These are phyloP conservation scores for Pseudopithomyces maydicus DNA, from an alignment of 2,329 filamentous ascomycete species.

Conservation along the genomic window DNA sequence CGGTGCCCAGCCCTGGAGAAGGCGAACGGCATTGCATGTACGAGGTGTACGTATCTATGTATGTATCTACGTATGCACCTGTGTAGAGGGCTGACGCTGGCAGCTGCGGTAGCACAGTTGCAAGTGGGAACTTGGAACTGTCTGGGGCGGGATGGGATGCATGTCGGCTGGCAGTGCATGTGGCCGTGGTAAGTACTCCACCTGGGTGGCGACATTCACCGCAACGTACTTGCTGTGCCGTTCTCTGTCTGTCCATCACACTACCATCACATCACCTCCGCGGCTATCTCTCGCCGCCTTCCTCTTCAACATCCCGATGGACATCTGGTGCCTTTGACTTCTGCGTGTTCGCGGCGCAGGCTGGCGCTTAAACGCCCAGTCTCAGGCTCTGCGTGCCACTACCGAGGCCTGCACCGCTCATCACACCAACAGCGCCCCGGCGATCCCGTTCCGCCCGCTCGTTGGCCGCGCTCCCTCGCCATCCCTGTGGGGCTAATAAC, in stretches of 20 bases:
- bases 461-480: constrained; percentile 23
- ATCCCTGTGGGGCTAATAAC: constrained; percentile 38
- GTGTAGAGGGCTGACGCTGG: not conserved
- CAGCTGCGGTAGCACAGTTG: not conserved
- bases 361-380: constrained; percentile 7
- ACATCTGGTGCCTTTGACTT: not conserved
- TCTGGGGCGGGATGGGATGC: too few relatives aligned
- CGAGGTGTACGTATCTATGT: not conserved
- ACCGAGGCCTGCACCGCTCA: constrained; percentile 24
- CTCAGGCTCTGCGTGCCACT: not conserved
- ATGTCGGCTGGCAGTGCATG: not conserved
- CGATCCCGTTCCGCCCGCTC: constrained; percentile 28
- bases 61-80: not conserved
- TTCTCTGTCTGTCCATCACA: constrained; percentile 12
- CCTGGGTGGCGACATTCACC: not conserved
- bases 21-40: constrained; percentile 6
- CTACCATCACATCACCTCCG: constrained; percentile 10
- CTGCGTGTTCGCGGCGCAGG: constrained; percentile 1
- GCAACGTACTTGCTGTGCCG: too few relatives aligned
- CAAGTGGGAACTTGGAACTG: too few relatives aligned
- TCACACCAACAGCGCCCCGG: constrained; percentile 27
- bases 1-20: constrained; percentile 9
- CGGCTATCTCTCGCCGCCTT: not conserved
- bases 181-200: not conserved
- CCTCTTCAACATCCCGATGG: not conserved